phyloP scores from a whole-genome alignment of 352 stramenopile species.

The Globisporangium nunn region DNA sequence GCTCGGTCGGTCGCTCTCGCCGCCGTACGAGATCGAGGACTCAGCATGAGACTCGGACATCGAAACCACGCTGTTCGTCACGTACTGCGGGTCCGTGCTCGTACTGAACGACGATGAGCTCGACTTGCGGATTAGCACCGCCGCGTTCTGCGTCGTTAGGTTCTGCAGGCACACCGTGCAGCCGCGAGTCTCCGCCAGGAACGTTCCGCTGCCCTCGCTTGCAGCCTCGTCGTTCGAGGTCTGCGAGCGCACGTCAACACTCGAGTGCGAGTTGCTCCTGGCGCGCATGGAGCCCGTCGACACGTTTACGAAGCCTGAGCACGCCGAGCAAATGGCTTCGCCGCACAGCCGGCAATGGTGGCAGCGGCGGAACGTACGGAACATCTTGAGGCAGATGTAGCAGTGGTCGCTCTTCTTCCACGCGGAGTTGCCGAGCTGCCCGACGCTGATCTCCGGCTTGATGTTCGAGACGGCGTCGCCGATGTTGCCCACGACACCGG shows the following conservation, averaged over 20 bases:
- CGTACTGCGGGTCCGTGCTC: not conserved
- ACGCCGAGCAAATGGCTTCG: constrained; percentile 54
- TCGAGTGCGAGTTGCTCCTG: constrained; percentile 11
- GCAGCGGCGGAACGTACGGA: constrained; percentile 53
- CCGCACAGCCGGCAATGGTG: constrained; percentile 71
- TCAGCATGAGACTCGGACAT: constrained; percentile 9
- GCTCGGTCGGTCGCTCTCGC: constrained; percentile 11
- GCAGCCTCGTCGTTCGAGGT: not conserved
- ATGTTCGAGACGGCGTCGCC: constrained; percentile 20
- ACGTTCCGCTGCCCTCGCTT: constrained; percentile 12
- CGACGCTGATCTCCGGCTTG: constrained; percentile 15
- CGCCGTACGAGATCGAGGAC: constrained; percentile 14
- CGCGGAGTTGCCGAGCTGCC: constrained; percentile 20
- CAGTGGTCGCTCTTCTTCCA: constrained; percentile 67
- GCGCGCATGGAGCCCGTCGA: constrained; percentile 3
- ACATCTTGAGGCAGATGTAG: constrained; percentile 50
- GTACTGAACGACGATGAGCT: constrained; percentile 13
- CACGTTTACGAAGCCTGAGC: constrained; percentile 40
- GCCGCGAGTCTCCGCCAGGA: constrained; percentile 24
- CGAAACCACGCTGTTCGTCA: constrained; percentile 11
- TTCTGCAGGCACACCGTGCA: constrained; percentile 19
- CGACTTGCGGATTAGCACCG: constrained; percentile 4
- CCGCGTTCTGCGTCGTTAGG: not conserved
- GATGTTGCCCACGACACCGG: constrained; percentile 23
- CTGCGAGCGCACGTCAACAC: constrained; percentile 13